Percentiles rank a stretch among this genome's conserved stretches.
These are phyloP conservation scores for Aspergillus panamensis DNA, from an alignment of 495 filamentous ascomycete species.

Conservation along the genomic window DNA sequence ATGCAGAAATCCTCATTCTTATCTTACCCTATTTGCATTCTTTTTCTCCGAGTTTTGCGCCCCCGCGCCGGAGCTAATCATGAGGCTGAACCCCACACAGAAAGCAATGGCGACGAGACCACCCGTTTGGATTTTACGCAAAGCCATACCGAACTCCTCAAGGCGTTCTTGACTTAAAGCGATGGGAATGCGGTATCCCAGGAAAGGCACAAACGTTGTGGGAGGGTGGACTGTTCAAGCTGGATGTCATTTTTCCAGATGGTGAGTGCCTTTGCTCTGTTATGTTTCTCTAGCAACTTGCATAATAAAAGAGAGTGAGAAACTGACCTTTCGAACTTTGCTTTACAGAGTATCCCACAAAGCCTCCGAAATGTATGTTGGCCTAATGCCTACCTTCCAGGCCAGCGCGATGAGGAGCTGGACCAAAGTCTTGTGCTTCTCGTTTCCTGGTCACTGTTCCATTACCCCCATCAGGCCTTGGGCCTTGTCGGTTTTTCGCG, in stretches of 20 bases:
- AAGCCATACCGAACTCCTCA: conserved; percentile 75
- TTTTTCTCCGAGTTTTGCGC: conserved; percentile 1
- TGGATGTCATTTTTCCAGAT: conserved; percentile 90
- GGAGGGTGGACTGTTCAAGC: conserved; percentile 94
- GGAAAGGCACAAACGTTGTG: conserved; percentile 95
- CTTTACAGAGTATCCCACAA: conserved; percentile 88
- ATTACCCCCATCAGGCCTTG: not conserved
- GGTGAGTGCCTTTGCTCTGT: conserved; percentile 54
- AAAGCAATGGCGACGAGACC: conserved; percentile 94
- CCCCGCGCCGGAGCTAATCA: conserved; percentile 17
- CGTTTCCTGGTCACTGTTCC: too few species aligned
- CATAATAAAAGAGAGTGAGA: not conserved
- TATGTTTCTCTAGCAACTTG: not conserved
- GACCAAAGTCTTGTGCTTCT: not conserved
- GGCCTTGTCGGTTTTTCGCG: not conserved
- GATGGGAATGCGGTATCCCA: conserved; percentile 94
- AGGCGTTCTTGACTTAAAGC: conserved; percentile 86
- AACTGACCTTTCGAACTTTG: conserved; percentile 25
- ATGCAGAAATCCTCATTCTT: conserved; percentile 24
- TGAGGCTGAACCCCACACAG: conserved; percentile 40
- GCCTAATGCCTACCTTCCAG: not conserved
- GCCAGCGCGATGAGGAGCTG: not conserved
- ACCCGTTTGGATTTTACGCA: conserved; percentile 97
- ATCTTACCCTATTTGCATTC: not conserved
- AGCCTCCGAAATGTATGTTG: conserved; percentile 90